Conservation (phyloP, 257 asterid genomes). For the Knoxia roxburghii region DNA sequence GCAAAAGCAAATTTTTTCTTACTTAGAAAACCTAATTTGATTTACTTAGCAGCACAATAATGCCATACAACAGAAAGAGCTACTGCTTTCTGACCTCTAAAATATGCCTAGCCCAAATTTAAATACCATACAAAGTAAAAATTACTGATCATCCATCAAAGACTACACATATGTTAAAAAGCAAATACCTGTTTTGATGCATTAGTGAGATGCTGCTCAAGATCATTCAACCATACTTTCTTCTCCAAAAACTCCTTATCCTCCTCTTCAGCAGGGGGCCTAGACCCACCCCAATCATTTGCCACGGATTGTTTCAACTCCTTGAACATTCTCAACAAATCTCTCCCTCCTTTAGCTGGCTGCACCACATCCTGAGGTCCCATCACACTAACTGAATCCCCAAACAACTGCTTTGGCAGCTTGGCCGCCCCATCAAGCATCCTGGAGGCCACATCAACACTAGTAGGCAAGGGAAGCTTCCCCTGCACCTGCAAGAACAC, state of each 20-base stretch:
- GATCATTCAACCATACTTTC: constrained; percentile 60
- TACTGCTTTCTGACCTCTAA: not conserved
- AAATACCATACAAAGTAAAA: not conserved
- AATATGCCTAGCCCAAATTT: not conserved
- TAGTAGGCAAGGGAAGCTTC: constrained; percentile 67
- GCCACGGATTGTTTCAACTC: constrained; percentile 91
- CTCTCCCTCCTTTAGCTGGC: constrained; percentile 87
- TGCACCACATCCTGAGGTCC: constrained; percentile 89
- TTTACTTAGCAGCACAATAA: not conserved
- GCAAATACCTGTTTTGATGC: constrained; percentile 69
- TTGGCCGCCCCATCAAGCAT: constrained; percentile 90
- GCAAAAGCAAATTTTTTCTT: too few species aligned
- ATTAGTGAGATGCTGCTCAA: constrained; percentile 80
- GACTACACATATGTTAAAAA: not conserved
- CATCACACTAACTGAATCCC: constrained; percentile 61
- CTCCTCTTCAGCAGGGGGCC: constrained; percentile 68
- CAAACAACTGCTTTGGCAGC: constrained; percentile 86
- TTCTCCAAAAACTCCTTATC: constrained; percentile 82
- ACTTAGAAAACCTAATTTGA: not conserved
- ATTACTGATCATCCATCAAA: not conserved
- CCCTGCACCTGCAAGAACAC: constrained; percentile 86
- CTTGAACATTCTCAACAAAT: constrained; percentile 83
- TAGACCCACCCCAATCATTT: constrained; percentile 80
- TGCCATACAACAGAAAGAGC: not conserved
- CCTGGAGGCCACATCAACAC: constrained; percentile 75